These are phyloP conservation scores for Ganoderma multipileum DNA, from an alignment of 1,284 basidiomycete species.

Conservation along the genomic window DNA sequence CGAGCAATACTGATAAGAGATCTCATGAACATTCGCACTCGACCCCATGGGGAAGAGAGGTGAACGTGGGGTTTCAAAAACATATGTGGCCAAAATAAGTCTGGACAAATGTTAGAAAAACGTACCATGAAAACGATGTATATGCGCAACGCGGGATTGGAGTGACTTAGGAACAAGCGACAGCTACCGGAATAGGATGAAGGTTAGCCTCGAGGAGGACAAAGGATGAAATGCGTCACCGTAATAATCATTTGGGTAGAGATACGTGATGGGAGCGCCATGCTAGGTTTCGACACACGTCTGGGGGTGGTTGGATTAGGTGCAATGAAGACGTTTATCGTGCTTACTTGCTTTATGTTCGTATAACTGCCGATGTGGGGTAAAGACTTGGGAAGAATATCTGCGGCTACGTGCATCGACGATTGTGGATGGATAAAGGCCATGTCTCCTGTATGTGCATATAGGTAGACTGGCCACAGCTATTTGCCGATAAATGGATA, in stretches of 20 bases:
- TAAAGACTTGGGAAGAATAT: background rate
- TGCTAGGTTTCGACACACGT: background rate
- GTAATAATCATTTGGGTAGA: background rate
- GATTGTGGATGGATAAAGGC: background rate
- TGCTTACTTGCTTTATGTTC: background rate
- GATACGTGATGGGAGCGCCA: too few relatives aligned
- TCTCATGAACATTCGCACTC: background rate
- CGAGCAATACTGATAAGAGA: background rate
- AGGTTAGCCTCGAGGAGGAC: background rate
- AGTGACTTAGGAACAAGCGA: background rate
- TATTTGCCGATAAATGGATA: background rate
- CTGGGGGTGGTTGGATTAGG: background rate
- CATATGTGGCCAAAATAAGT: conserved; percentile 35
- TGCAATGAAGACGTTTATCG: background rate
- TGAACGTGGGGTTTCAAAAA: conserved; percentile 17
- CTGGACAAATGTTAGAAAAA: conserved; percentile 30
- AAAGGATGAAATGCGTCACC: background rate
- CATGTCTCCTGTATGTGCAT: background rate
- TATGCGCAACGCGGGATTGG: conserved; percentile 29
- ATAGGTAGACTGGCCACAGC: background rate
- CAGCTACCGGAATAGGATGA: background rate
- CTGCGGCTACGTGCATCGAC: background rate
- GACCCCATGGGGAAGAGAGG: background rate
- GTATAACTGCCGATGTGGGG: background rate
- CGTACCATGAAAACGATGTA: conserved; percentile 31